Conservation (phyloP, 2,329 filamentous ascomycete genomes). For the Gnomoniopsis sp. region DNA sequence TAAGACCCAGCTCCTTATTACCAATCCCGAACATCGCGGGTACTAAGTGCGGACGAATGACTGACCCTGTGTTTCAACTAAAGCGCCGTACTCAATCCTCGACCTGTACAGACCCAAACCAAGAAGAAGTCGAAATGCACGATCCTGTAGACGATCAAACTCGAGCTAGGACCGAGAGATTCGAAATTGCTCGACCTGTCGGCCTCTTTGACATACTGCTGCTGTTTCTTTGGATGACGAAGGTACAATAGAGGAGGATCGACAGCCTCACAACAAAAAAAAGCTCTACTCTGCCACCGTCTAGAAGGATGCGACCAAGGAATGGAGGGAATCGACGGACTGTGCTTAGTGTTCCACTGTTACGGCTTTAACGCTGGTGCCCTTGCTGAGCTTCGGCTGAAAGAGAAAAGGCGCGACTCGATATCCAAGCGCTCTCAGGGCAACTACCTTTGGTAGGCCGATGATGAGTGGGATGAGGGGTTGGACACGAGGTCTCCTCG, state of each 20-base stretch:
- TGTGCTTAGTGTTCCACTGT: not conserved
- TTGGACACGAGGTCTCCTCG: not conserved
- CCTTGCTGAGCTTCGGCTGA: not conserved
- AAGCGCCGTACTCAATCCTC: slow-evolving; percentile 70
- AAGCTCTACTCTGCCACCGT: not conserved
- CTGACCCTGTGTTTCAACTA: slow-evolving; percentile 17
- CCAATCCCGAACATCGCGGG: slow-evolving; percentile 25
- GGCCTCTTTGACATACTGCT: slow-evolving; percentile 9
- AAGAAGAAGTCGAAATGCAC: slow-evolving; percentile 68
- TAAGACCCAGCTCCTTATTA: not conserved
- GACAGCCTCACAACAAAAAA: not conserved
- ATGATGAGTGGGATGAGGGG: not conserved
- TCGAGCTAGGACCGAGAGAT: slow-evolving; percentile 3
- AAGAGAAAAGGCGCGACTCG: not conserved
- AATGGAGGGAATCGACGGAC: not conserved
- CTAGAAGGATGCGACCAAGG: not conserved
- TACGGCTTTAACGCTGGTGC: not conserved
- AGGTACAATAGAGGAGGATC: slow-evolving; percentile 6
- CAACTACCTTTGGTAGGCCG: not conserved
- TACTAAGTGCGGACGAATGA: slow-evolving; percentile 4
- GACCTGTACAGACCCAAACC: slow-evolving; percentile 52
- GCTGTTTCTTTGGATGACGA: slow-evolving; percentile 8
- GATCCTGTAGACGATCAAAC: slow-evolving; percentile 53
- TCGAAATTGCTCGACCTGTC: slow-evolving; percentile 2
- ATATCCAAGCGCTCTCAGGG: not conserved